A percentile compares a stretch with the other conserved stretches of the same genome.
phyloP scores from a whole-genome alignment of 352 stramenopile species.

The Plasmopara muralis region DNA sequence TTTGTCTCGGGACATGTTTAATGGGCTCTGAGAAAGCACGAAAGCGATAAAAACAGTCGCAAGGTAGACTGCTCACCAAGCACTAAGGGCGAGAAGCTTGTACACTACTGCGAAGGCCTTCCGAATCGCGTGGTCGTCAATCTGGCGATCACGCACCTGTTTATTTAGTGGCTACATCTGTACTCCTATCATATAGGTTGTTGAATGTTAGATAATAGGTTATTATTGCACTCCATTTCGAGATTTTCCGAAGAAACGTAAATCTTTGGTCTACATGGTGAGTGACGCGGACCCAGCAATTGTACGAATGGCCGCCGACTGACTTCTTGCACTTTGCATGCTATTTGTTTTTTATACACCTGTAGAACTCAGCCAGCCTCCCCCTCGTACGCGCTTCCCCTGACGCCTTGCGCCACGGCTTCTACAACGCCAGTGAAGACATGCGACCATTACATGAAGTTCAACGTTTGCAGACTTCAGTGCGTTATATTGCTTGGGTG shows the following conservation, averaged over 20 bases:
- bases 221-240: too few species aligned
- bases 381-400: slow-evolving; percentile 76
- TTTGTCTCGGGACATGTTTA: slow-evolving; percentile 8
- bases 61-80: too few species aligned
- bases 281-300: not conserved
- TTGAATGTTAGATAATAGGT: not conserved
- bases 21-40: slow-evolving; percentile 5
- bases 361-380: slow-evolving; percentile 61
- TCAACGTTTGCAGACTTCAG: slow-evolving; percentile 73
- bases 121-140: slow-evolving; percentile 79
- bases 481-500: slow-evolving; percentile 15
- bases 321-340: not conserved
- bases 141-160: slow-evolving; percentile 71
- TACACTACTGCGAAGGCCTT: slow-evolving; percentile 30
- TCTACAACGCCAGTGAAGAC: slow-evolving; percentile 77
- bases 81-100: not conserved
- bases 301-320: not conserved
- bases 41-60: not conserved
- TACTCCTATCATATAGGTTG: slow-evolving; percentile 4
- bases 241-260: slow-evolving; percentile 2
- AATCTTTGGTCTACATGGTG: slow-evolving; percentile 20
- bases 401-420: slow-evolving; percentile 75
- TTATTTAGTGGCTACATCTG: slow-evolving; percentile 15
- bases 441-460: slow-evolving; percentile 78
- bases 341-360: too few species aligned